Percentiles rank a stretch among this genome's conserved stretches.
Conservation (phyloP, 371 early-diverging fungal species). For the Mortierella sp. region DNA sequence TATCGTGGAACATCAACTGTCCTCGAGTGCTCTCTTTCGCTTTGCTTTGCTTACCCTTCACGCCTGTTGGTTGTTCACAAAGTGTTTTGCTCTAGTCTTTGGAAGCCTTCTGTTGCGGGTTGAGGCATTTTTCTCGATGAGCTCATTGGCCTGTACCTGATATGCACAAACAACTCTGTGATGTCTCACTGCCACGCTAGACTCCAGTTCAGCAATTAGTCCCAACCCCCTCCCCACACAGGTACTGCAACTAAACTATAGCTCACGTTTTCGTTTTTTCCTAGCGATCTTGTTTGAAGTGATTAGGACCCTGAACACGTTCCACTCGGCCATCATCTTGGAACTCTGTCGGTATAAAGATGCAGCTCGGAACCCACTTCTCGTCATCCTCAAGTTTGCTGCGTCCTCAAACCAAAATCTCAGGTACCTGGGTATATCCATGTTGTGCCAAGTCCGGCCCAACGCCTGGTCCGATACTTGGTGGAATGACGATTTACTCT, state of each 20-base stretch:
- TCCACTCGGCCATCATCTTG: slow-evolving; percentile 43
- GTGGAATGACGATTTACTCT: slow-evolving; percentile 46
- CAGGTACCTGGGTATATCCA: slow-evolving; percentile 45
- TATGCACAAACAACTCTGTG: neutral
- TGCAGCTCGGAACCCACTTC: slow-evolving; percentile 26
- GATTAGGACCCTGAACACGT: slow-evolving; percentile 42
- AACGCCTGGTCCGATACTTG: slow-evolving; percentile 50
- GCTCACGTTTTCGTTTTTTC: neutral
- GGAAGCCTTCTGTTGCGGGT: neutral
- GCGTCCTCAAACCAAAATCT: slow-evolving; percentile 48
- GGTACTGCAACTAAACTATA: no score
- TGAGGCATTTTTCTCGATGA: slow-evolving; percentile 26
- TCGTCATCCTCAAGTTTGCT: slow-evolving; percentile 40
- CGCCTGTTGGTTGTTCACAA: neutral
- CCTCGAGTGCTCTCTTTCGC: neutral
- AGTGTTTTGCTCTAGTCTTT: neutral
- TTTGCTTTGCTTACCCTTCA: neutral
- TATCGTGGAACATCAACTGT: no score
- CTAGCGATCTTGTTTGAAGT: slow-evolving; percentile 42
- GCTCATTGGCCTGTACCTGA: slow-evolving; percentile 26
- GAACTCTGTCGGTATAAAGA: slow-evolving; percentile 41
- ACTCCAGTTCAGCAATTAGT: neutral
- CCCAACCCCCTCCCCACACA: no score
- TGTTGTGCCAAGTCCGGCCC: slow-evolving; percentile 49
- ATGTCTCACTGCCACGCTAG: slow-evolving; percentile 13